phyloP scores from a whole-genome alignment of 352 stramenopile genomes.

The Phytophthora chlamydospora region DNA sequence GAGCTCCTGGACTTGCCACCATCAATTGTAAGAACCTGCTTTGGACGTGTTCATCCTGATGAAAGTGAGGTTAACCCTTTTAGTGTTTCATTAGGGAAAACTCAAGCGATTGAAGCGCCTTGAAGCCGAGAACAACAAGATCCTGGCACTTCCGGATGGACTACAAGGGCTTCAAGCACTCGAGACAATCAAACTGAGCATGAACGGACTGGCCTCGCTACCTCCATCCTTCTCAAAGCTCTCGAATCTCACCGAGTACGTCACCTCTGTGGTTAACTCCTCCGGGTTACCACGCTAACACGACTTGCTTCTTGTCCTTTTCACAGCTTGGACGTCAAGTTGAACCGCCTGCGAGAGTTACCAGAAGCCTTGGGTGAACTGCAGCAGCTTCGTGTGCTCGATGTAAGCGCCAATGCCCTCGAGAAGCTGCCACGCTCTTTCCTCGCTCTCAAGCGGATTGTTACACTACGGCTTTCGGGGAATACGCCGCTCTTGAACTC shows the following conservation, averaged over 20 bases:
- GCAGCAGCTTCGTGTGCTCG: slow-evolving; percentile 42
- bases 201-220: slow-evolving; percentile 62
- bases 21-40: slow-evolving; percentile 55
- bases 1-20: slow-evolving; percentile 62
- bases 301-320: background rate
- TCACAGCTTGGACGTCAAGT: slow-evolving; percentile 68
- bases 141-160: slow-evolving; percentile 58
- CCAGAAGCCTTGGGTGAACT: slow-evolving; percentile 56
- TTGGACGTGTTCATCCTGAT: background rate
- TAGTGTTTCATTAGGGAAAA: slow-evolving; percentile 48
- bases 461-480: slow-evolving; percentile 53
- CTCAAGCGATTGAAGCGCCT: slow-evolving; percentile 62
- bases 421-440: slow-evolving; percentile 56
- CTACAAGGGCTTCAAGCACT: slow-evolving; percentile 59
- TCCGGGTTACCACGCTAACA: background rate
- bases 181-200: slow-evolving; percentile 51
- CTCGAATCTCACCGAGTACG: slow-evolving; percentile 59
- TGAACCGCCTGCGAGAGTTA: slow-evolving; percentile 65
- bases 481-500: slow-evolving; percentile 46
- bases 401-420: slow-evolving; percentile 68
- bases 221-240: slow-evolving; percentile 61
- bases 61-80: slow-evolving; percentile 2
- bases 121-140: slow-evolving; percentile 74
- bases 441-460: slow-evolving; percentile 52
- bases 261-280: background rate